A percentile compares a stretch with the other conserved stretches of the same genome.
Conservation (phyloP, 495 filamentous ascomycete species). For the Penicillium robsamsonii region DNA sequence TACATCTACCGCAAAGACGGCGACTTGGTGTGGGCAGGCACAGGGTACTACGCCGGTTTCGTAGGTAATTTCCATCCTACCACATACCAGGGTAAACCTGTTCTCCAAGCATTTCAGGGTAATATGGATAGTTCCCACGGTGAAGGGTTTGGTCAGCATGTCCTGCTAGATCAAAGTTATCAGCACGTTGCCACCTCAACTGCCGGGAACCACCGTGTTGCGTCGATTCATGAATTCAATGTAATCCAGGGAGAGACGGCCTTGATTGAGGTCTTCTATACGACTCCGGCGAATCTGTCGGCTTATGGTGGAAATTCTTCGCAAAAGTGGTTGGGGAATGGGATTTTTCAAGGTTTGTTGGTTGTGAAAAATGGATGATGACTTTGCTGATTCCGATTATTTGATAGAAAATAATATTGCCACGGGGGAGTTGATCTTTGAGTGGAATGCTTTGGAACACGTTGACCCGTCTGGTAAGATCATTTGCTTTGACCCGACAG, state of each 20-base stretch:
- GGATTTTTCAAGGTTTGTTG: constrained; percentile 31
- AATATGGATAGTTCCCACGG: constrained; percentile 45
- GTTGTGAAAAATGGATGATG: background rate
- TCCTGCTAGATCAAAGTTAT: constrained; percentile 47
- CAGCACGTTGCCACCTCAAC: constrained; percentile 43
- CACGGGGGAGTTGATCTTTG: constrained; percentile 35
- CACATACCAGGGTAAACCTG: constrained; percentile 40
- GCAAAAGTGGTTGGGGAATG: constrained; percentile 36
- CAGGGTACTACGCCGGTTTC: constrained; percentile 47
- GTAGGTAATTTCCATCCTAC: constrained; percentile 36
- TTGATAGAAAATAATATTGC: constrained; percentile 30
- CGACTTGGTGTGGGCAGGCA: constrained; percentile 53
- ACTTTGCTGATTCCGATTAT: background rate
- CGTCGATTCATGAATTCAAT: constrained; percentile 51
- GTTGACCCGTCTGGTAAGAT: constrained; percentile 23
- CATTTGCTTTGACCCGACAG: background rate
- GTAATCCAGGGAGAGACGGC: constrained; percentile 34
- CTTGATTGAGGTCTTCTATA: constrained; percentile 32
- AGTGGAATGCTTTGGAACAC: constrained; percentile 35
- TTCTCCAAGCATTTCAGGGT: constrained; percentile 51
- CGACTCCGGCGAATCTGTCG: constrained; percentile 22
- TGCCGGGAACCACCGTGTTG: constrained; percentile 43
- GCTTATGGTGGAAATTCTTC: constrained; percentile 27
- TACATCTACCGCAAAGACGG: constrained; percentile 54
- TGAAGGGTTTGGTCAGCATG: constrained; percentile 44